Percentiles rank a stretch among this genome's conserved stretches.
phyloP scores from a whole-genome alignment of 2,329 filamentous ascomycete genomes.

The Diaporthe sp. region DNA sequence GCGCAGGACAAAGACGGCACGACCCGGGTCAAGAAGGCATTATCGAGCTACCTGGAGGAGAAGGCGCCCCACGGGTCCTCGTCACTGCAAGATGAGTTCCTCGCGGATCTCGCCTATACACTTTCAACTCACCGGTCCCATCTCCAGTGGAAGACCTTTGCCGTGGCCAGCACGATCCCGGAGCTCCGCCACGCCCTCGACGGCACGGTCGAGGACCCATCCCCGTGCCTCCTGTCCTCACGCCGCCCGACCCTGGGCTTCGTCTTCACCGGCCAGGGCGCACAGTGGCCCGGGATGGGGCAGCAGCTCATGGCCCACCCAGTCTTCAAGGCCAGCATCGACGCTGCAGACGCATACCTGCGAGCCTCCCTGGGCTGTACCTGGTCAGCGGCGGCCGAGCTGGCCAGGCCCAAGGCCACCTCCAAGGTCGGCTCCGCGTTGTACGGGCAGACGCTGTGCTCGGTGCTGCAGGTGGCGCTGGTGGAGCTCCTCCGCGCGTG shows the following conservation, averaged over 20 bases:
- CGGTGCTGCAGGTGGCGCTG: slow-evolving; percentile 55
- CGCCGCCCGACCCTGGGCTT: slow-evolving; percentile 16
- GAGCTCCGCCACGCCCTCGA: background rate
- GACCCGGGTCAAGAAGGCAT: background rate
- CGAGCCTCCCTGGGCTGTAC: slow-evolving; percentile 19
- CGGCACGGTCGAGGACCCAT: background rate
- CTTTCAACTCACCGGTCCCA: background rate
- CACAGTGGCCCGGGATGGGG: slow-evolving; percentile 44
- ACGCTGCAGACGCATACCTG: background rate
- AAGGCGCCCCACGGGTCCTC: background rate
- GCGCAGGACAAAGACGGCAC: background rate
- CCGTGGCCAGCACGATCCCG: slow-evolving; percentile 9
- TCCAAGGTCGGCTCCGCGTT: slow-evolving; percentile 35
- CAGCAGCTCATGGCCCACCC: slow-evolving; percentile 35
- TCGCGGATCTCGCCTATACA: slow-evolving; percentile 6
- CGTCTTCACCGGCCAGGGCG: slow-evolving; percentile 42
- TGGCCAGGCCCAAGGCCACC: slow-evolving; percentile 19
- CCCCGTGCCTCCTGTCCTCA: background rate
- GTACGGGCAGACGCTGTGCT: slow-evolving; percentile 48
- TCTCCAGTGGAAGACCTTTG: slow-evolving; percentile 19
- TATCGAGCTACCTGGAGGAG: background rate
- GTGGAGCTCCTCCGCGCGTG: slow-evolving; percentile 50
- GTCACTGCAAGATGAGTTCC: background rate
- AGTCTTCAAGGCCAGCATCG: slow-evolving; percentile 23
- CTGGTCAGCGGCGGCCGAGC: slow-evolving; percentile 21